phyloP scores from a whole-genome alignment of 2,329 filamentous ascomycete genomes.

The Fusarium sp. region DNA sequence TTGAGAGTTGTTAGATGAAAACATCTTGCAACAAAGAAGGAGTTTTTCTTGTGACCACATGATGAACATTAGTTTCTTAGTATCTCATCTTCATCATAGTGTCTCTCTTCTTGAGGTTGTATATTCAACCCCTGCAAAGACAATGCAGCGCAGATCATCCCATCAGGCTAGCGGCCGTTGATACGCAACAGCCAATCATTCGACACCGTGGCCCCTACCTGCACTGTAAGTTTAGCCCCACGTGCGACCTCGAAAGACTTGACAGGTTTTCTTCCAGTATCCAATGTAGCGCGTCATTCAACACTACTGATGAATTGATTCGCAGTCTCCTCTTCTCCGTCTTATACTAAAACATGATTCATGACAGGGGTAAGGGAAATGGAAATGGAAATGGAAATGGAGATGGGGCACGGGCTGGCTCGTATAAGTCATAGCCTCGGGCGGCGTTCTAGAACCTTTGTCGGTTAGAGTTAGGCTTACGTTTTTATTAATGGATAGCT shows the following conservation, averaged over 20 bases:
- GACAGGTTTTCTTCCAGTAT: not conserved
- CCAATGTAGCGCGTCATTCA: constrained; percentile 11
- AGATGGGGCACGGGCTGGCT: not conserved
- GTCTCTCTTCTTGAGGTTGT: not conserved
- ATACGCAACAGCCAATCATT: constrained; percentile 40
- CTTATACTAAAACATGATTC: not conserved
- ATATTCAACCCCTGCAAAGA: not conserved
- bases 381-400: too few relatives aligned
- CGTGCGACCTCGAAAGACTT: constrained; percentile 28
- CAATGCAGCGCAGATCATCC: constrained; percentile 1
- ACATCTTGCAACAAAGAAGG: not conserved
- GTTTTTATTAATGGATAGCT: not conserved
- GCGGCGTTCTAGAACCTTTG: not conserved
- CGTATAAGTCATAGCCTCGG: not conserved
- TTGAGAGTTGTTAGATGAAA: too few relatives aligned
- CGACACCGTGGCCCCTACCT: constrained; percentile 31
- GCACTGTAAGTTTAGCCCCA: constrained; percentile 21
- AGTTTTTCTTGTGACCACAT: not conserved
- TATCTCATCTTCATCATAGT: not conserved
- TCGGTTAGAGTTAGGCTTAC: not conserved
- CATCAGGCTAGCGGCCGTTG: not conserved
- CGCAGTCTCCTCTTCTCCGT: not conserved
- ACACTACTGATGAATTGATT: constrained; percentile 16
- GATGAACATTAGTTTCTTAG: not conserved
- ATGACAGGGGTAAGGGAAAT: not conserved